Conservation (phyloP, 1,139 yeast genomes). For the Yamadazyma epiphylla region DNA sequence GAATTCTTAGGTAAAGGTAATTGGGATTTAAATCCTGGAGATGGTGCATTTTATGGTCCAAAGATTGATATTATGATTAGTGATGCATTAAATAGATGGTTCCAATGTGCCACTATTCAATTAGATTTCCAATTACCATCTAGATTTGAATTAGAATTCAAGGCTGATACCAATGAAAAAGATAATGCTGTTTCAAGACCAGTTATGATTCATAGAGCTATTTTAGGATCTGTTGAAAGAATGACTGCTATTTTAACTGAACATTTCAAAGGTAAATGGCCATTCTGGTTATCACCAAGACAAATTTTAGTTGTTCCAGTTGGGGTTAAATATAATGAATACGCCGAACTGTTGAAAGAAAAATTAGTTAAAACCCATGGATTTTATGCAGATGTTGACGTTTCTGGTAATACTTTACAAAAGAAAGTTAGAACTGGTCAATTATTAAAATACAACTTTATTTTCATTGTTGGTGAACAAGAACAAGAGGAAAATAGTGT, state of each 20-base stretch:
- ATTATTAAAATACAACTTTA: constrained; percentile 85
- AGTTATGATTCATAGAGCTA: constrained; percentile 98
- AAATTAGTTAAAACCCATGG: constrained; percentile 58
- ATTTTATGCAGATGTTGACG: constrained; percentile 88
- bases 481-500: constrained; percentile 77
- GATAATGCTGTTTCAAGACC: constrained; percentile 55
- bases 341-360: constrained; percentile 77
- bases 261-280: constrained; percentile 98
- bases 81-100: constrained; percentile 91
- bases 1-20: constrained; percentile 65
- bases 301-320: constrained; percentile 94
- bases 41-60: constrained; percentile 99
- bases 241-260: constrained; percentile 97
- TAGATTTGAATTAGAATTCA: constrained; percentile 85
- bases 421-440: constrained; percentile 97
- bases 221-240: constrained; percentile 95
- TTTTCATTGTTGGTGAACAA: constrained; percentile 93
- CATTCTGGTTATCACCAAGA: constrained; percentile 98
- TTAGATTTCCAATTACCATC: constrained; percentile 95
- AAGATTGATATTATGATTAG: constrained; percentile 92
- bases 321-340: constrained; percentile 86
- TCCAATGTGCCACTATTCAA: constrained; percentile 97
- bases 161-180: constrained; percentile 62
- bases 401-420: constrained; percentile 90
- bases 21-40: constrained; percentile 93